These are phyloP conservation scores for Cnidoscolus chayamansa DNA, from an alignment of 441 rosid species.

Conservation along the genomic window DNA sequence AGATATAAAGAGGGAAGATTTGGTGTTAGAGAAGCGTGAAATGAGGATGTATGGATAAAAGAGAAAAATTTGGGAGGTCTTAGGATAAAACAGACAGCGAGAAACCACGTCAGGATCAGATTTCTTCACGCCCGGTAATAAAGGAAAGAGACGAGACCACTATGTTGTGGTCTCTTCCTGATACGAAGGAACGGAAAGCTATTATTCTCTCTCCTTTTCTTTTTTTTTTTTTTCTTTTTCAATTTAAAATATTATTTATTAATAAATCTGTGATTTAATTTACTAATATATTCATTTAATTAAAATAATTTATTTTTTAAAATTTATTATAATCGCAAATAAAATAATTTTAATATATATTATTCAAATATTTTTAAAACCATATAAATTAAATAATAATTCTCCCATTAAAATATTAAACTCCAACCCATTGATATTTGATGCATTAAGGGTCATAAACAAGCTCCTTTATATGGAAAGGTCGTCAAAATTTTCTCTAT, in stretches of 20 bases:
- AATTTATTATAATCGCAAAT: too few species aligned
- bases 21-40: slow-evolving; percentile 16
- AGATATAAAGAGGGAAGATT: neutral
- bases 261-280: too few species aligned
- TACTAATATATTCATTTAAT: too few species aligned
- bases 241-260: neutral
- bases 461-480: too few species aligned
- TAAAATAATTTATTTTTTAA: too few species aligned
- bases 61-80: neutral
- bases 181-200: neutral
- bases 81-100: slow-evolving; percentile 39
- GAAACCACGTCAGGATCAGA: slow-evolving; percentile 43
- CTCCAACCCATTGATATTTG: too few species aligned
- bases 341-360: too few species aligned
- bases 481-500: too few species aligned
- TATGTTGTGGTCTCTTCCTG: neutral
- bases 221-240: neutral
- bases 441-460: too few species aligned
- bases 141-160: neutral
- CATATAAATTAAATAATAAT: too few species aligned
- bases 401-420: too few species aligned
- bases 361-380: too few species aligned
- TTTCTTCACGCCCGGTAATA: neutral
- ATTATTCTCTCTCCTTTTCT: neutral
- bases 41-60: slow-evolving; percentile 25